Conservation (phyloP, 768 basidiomycete genomes). For the Gloeopeniophorella convolvens region DNA sequence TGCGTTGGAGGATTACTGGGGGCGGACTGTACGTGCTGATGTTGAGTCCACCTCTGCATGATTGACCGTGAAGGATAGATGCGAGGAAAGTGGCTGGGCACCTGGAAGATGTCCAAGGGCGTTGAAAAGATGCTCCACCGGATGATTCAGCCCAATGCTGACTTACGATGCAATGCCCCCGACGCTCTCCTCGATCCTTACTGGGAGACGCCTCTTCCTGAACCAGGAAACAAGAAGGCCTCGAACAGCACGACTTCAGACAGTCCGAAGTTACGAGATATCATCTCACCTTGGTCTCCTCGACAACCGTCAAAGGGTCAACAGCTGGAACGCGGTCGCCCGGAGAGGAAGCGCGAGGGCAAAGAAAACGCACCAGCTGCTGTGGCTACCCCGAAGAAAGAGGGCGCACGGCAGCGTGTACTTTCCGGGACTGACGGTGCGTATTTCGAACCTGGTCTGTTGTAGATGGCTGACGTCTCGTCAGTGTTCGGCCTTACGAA, state of each 20-base stretch:
- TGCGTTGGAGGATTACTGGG: slow-evolving; percentile 82
- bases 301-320: slow-evolving; percentile 19
- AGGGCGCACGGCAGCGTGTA: slow-evolving; percentile 5
- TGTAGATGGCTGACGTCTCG: neutral
- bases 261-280: slow-evolving; percentile 29
- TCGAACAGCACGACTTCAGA: slow-evolving; percentile 29
- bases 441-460: neutral
- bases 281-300: slow-evolving; percentile 31
- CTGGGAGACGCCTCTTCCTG: slow-evolving; percentile 38
- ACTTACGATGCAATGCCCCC: slow-evolving; percentile 62
- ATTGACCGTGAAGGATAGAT: slow-evolving; percentile 34
- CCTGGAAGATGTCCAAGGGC: slow-evolving; percentile 60
- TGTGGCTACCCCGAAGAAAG: neutral
- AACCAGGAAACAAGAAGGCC: slow-evolving; percentile 23
- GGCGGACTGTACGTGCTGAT: slow-evolving; percentile 57
- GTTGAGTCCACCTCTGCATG: neutral
- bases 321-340: slow-evolving; percentile 14
- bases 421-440: slow-evolving; percentile 10
- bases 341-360: slow-evolving; percentile 26
- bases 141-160: slow-evolving; percentile 81
- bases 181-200: slow-evolving; percentile 63
- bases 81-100: slow-evolving; percentile 82
- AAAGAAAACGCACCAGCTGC: slow-evolving; percentile 31
- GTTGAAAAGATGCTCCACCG: slow-evolving; percentile 63
- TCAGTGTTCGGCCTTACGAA: slow-evolving; percentile 12